Evolutionary conservation across 2,329 filamentous ascomycete species (phyloP), one percentile per base, ranked within the genome.

Genomic region (Pseudocercospora macadamiae): DNA sequence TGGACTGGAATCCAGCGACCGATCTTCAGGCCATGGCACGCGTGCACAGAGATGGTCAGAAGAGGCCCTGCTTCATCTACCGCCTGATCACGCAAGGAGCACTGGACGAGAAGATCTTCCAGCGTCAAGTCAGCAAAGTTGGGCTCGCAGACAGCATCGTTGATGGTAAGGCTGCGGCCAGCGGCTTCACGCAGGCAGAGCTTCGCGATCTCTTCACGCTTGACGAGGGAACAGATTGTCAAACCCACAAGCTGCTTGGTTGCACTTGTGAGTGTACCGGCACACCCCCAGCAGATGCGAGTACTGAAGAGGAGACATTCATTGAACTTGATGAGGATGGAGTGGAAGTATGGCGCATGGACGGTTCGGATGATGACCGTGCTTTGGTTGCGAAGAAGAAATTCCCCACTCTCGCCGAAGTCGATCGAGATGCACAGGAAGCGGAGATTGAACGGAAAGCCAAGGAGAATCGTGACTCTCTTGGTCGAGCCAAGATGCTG

Each of bases 11-110:
- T 66, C 88, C 88, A 1, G 86, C 87, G 0, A 89, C 86, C 0
- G 88, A 91, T 66, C 76, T 88, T 18, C 88, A 91, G 71, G 88
- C 88, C 6, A 90, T 90, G 86, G 88, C 87, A 10, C 84, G 88
- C 12, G 88, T 90, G 47, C 87, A 90, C 69, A 82, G 88, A 49
- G 87, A 90, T 65, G 88, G 88, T 0, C 88, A 91, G 70, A 88
- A 86, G 70, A 75, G 79, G 9, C 83, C 83, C 3, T 89, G 87
- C 62, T 84, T 83, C 55, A 89, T 90, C 59, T 91, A 91, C 67
- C 80, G 88, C 4, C 79, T 91, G 56, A 70, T 91, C 10, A 84
- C 88, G 3, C 84, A 87, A 58, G 88, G 88, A 7, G 86, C 84
- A 3, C 77, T 91, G 16, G 88, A 90, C 63, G 88, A 91, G 74